Evolutionary conservation across 208 protist species (phyloP), one percentile per base, ranked within the genome.

Genomic region (Trichomonas gallinae): DNA sequence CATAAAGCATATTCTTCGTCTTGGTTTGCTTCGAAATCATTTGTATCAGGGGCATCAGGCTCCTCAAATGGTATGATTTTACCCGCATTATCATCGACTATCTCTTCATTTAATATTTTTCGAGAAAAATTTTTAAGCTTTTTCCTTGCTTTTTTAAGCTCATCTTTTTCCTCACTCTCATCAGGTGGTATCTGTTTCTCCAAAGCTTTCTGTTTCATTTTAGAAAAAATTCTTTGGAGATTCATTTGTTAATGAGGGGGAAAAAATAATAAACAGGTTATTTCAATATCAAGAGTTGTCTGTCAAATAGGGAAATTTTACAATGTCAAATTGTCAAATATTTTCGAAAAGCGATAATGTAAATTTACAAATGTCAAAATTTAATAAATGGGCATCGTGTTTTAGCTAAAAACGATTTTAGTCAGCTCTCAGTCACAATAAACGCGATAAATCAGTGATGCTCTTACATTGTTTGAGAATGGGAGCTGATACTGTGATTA

Each of bases 1-100:
- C 83, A 89, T n/a, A 89, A 21, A n/a, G 13, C 40, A 38, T 89
- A 89, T 89, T 89, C 83, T n/a, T n/a, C 83, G n/a, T 89, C 83
- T 89, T 89, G 40, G 23, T 89, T 48, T 34, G 40, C 4, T 46
- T 89, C 40, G 17, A 46, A 44, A 89, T 89, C 83, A 46, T 89
- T 89, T 17, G 83, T 46, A 44, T 89, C 83, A 48, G 83, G 83
- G 2, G 83, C 83, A n/a, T 23, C n/a, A 44, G 83, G 83, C n/a
- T 89, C 83, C 9, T 6, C 17, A 44, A 44, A 89, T 46, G 83
- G 83, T 10, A 44, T 38, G 10, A 89, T 34, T 10, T 89, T 17
- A 6, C 58, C 83, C 9, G 23, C 83, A 10, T 8, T 44, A 15
- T 89, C 83, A 89, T 23, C 17, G 8, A 40, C 34, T 21, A 23